Conservation (phyloP, 805 yeast genomes). For the Pichia sporocuriosa region DNA sequence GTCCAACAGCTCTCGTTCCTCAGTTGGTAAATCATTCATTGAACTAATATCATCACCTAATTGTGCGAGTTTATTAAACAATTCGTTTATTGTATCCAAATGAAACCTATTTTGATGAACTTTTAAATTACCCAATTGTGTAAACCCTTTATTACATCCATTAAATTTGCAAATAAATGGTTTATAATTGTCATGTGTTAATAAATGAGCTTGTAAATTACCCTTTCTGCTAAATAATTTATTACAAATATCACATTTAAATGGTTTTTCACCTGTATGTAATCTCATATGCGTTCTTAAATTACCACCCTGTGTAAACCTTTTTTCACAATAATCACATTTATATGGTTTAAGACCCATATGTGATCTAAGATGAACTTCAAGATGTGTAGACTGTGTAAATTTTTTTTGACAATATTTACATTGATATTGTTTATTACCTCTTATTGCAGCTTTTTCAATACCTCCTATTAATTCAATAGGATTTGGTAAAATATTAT, state of each 20-base stretch:
- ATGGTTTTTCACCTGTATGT: conserved; percentile 92
- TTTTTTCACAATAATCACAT: conserved; percentile 71
- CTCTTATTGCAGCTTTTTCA: conserved; percentile 47
- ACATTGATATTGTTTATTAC: conserved; percentile 58
- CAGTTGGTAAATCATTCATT: conserved; percentile 42
- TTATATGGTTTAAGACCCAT: conserved; percentile 80
- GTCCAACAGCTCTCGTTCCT: conserved; percentile 61
- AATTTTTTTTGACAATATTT: conserved; percentile 73
- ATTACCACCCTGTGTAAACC: conserved; percentile 88
- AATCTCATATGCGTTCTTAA: conserved; percentile 76
- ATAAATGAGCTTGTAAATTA: conserved; percentile 78
- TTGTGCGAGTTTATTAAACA: conserved; percentile 64
- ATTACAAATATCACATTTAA: conserved; percentile 68
- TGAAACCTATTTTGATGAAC: conserved; percentile 93
- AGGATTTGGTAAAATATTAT: conserved; percentile 40
- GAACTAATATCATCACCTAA: conserved; percentile 40
- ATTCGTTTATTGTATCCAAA: conserved; percentile 54
- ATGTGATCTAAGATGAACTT: conserved; percentile 82
- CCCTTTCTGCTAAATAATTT: conserved; percentile 85
- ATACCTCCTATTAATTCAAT: conserved; percentile 74
- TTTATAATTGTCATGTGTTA: conserved; percentile 73
- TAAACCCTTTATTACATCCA: conserved; percentile 74
- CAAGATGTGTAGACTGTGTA: conserved; percentile 86
- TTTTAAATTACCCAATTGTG: conserved; percentile 89
- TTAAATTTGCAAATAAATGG: conserved; percentile 80